Evolutionary conservation across 1,139 yeast species (phyloP), one percentile per base, ranked within the genome.

Genomic region (Protomyces macrosporus): DNA sequence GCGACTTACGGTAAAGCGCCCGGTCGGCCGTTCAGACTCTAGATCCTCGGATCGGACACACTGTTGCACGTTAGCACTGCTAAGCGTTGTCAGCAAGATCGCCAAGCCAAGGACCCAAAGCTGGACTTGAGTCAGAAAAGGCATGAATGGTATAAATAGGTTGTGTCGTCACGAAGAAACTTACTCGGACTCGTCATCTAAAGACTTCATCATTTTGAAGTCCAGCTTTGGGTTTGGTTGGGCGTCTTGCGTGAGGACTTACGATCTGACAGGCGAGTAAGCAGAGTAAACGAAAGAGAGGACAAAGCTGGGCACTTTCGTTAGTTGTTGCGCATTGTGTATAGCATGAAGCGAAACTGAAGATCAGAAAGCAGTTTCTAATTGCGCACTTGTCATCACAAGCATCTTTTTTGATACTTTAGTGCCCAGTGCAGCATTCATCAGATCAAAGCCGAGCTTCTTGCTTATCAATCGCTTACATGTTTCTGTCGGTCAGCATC

Each of bases 381-480:
- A 35, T 58, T 55, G 53, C 62, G 53, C 62, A 58, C 62, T 58
- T 58, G 50, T 58, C 62, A 58, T 55, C 62, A 58, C 36, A 30
- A 55, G 52, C 2, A 35, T 42, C 45, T 35, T 37, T 37, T 51
- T 58, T 40, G 62, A 39, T 37, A 39, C 62, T 58, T 42, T 55
- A 58, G 62, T 58, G 62, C 62, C 62, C 62, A 58, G 62, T 58
- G 62, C 62, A 58, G 62, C 45, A 52, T 58, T 58, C 62, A 53
- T 58, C 62, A 58, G 45, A 36, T 55, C 62, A 55, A 40, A 23
- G 48, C 12, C 39, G 39, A 12, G 12, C 39, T 9, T 9, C 39
- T 36, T 36, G 9, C 12, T 12, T 36, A 12, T 7, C 9, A 36
- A 12, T 1, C 12, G 39, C 39, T 34, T 33, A 12, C 6, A 32